phyloP scores from a whole-genome alignment of 352 stramenopile genomes.

The Phytophthora quininea region DNA sequence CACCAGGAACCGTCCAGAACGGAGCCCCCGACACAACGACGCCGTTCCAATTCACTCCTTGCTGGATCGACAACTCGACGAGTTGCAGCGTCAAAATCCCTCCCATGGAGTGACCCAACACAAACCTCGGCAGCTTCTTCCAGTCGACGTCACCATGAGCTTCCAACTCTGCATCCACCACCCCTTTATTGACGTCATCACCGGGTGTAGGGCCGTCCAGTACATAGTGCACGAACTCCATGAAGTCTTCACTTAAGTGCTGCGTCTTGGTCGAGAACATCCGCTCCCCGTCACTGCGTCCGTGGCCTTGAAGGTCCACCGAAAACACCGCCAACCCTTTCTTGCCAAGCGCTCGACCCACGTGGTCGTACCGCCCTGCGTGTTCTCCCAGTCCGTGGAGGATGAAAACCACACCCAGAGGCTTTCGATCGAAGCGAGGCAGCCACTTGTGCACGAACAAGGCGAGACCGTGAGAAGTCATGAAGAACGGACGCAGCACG shows the following conservation, averaged over 20 bases:
- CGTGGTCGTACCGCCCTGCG: slow-evolving; percentile 53
- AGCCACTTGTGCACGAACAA: slow-evolving; percentile 58
- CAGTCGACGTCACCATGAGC: slow-evolving; percentile 40
- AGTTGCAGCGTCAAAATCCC: slow-evolving; percentile 48
- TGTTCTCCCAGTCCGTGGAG: slow-evolving; percentile 67
- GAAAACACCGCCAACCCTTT: slow-evolving; percentile 57
- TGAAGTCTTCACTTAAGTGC: slow-evolving; percentile 55
- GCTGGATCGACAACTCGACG: slow-evolving; percentile 22
- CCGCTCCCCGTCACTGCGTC: slow-evolving; percentile 62
- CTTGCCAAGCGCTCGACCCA: slow-evolving; percentile 41
- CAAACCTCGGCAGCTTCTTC: slow-evolving; percentile 51
- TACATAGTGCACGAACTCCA: slow-evolving; percentile 62
- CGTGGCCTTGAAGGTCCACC: slow-evolving; percentile 68
- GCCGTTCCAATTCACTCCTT: slow-evolving; percentile 39
- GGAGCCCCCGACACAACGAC: slow-evolving; percentile 46
- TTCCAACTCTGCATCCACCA: slow-evolving; percentile 42
- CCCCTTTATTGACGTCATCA: slow-evolving; percentile 10
- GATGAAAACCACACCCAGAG: slow-evolving; percentile 54
- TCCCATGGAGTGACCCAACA: slow-evolving; percentile 68
- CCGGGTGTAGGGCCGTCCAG: slow-evolving; percentile 17
- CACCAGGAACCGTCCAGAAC: slow-evolving; percentile 41
- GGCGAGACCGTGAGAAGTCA: slow-evolving; percentile 43
- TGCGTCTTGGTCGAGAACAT: slow-evolving; percentile 51
- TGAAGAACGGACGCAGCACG: slow-evolving; percentile 37
- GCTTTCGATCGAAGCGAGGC: slow-evolving; percentile 24